These are phyloP conservation scores for Moesziomyces globuligerus DNA, from an alignment of 1,284 basidiomycete species.

Conservation along the genomic window DNA sequence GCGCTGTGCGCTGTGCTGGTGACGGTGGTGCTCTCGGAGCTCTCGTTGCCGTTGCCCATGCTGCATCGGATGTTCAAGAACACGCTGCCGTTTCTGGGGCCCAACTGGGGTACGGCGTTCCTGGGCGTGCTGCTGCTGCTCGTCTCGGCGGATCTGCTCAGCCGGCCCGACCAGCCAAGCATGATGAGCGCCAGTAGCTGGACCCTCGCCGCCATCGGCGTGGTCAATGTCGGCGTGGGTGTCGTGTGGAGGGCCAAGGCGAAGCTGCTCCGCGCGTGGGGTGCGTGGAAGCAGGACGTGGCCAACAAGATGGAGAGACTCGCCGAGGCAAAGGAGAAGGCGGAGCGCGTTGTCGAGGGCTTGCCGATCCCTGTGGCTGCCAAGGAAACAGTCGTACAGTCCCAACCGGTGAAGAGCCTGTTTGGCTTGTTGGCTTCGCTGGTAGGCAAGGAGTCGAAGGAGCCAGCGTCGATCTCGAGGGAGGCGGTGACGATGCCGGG, in stretches of 20 bases:
- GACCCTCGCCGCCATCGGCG: slow-evolving; percentile 24
- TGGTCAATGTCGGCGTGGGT: slow-evolving; percentile 25
- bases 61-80: slow-evolving; percentile 42
- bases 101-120: slow-evolving; percentile 47
- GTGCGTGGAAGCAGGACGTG: slow-evolving; percentile 30
- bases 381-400: not conserved
- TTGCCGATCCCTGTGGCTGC: slow-evolving; percentile 1
- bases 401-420: not conserved
- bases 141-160: slow-evolving; percentile 27
- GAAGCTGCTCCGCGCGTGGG: slow-evolving; percentile 27
- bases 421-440: slow-evolving; percentile 1
- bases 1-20: slow-evolving; percentile 24
- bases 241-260: slow-evolving; percentile 34
- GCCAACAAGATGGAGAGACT: slow-evolving; percentile 33
- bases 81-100: slow-evolving; percentile 47
- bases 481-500: not conserved
- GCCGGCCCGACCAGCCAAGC: slow-evolving; percentile 4
- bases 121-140: slow-evolving; percentile 47
- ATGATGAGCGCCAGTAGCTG: slow-evolving; percentile 33
- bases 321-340: slow-evolving; percentile 30
- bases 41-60: slow-evolving; percentile 33
- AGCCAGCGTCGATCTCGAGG: slow-evolving; percentile 5
- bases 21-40: slow-evolving; percentile 42
- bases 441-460: not conserved
- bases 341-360: slow-evolving; percentile 27